phyloP scores from a whole-genome alignment of 179 eudicot genomes.

The Beta corolliflora region DNA sequence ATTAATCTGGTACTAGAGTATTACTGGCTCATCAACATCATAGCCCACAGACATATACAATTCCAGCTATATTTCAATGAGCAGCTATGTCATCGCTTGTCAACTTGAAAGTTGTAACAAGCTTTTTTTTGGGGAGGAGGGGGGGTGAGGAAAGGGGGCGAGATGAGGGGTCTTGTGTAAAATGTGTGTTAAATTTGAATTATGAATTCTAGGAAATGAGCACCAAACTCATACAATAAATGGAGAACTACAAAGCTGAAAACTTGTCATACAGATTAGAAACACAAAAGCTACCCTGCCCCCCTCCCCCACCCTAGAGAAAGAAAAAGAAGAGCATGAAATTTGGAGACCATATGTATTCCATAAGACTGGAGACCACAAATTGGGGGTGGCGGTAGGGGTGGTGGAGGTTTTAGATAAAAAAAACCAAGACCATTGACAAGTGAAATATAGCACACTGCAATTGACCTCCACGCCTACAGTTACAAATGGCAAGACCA shows the following conservation, averaged over 20 bases:
- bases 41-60: not conserved
- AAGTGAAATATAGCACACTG: no score
- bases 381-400: no score
- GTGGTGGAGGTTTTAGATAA: no score
- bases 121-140: not conserved
- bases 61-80: not conserved
- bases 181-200: not conserved
- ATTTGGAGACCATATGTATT: not conserved
- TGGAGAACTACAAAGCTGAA: not conserved
- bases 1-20: not conserved
- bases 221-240: not conserved
- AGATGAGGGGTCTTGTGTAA: no score
- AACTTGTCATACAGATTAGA: not conserved
- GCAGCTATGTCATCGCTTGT: not conserved
- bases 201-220: not conserved
- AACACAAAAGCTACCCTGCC: no score
- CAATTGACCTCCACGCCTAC: not conserved
- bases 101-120: not conserved
- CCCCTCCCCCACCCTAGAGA: not conserved
- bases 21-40: slow-evolving; percentile 2
- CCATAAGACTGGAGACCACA: not conserved
- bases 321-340: not conserved
- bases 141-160: no score
- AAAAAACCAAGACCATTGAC: not conserved
- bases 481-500: not conserved